phyloP scores from a whole-genome alignment of 805 yeast species.

The Candida nitratophila region DNA sequence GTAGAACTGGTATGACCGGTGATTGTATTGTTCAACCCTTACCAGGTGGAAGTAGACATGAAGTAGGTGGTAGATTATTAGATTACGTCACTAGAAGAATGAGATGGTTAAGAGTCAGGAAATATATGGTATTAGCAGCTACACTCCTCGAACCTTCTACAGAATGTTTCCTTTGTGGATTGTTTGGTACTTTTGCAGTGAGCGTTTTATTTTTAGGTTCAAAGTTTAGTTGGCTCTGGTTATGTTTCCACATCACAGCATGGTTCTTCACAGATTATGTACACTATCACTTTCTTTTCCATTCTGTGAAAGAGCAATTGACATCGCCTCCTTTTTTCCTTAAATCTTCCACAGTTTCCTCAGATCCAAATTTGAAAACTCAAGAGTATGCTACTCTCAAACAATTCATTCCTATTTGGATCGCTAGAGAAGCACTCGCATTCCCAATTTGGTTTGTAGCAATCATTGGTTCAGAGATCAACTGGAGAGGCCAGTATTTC shows the following conservation, averaged over 20 bases:
- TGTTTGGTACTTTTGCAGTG: slow-evolving; percentile 56
- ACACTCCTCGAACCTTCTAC: slow-evolving; percentile 84
- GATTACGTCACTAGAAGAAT: slow-evolving; percentile 66
- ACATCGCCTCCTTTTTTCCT: slow-evolving; percentile 11
- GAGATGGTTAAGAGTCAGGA: slow-evolving; percentile 81
- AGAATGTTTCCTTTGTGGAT: slow-evolving; percentile 62
- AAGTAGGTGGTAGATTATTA: slow-evolving; percentile 13
- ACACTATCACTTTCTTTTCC: slow-evolving; percentile 20
- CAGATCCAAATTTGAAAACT: background rate
- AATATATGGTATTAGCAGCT: slow-evolving; percentile 81
- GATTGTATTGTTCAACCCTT: slow-evolving; percentile 78
- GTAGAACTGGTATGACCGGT: slow-evolving; percentile 70
- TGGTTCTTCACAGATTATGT: slow-evolving; percentile 64
- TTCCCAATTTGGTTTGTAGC: slow-evolving; percentile 81
- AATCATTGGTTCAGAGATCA: slow-evolving; percentile 66
- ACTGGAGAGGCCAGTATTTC: slow-evolving; percentile 78
- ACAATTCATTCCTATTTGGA: slow-evolving; percentile 44
- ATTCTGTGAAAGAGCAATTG: background rate
- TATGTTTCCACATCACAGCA: slow-evolving; percentile 43
- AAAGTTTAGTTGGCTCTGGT: slow-evolving; percentile 29
- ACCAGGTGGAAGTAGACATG: slow-evolving; percentile 14
- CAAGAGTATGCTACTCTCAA: slow-evolving; percentile 3
- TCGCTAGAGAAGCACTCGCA: slow-evolving; percentile 64
- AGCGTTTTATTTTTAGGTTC: slow-evolving; percentile 35
- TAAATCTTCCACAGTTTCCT: slow-evolving; percentile 6